phyloP scores from a whole-genome alignment of 2,329 filamentous ascomycete genomes.

The Cytospora mali region DNA sequence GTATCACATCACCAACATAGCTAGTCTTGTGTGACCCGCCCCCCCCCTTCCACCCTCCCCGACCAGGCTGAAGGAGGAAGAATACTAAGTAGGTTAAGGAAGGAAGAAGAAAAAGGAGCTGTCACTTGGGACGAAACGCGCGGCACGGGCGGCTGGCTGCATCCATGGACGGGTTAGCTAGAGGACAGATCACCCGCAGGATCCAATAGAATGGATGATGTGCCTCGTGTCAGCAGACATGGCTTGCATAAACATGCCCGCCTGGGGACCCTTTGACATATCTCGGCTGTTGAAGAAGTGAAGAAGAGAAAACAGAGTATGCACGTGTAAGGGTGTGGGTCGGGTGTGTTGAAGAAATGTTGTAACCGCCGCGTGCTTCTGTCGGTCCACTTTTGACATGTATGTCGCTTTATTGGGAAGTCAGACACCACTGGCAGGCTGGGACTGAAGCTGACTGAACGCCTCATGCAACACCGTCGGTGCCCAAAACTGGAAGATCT shows the following conservation, averaged over 20 bases:
- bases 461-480: neutral
- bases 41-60: too few species aligned
- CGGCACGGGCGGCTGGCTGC: slow-evolving; percentile 1
- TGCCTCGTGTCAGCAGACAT: neutral
- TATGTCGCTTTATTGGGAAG: neutral
- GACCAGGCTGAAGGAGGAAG: too few species aligned
- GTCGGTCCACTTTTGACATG: neutral
- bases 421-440: neutral
- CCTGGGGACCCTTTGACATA: neutral
- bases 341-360: neutral
- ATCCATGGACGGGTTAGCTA: too few species aligned
- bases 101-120: neutral
- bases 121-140: neutral
- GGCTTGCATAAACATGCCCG: neutral
- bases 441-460: neutral
- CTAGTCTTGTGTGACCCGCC: neutral
- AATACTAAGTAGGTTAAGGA: too few species aligned
- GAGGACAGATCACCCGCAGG: slow-evolving; percentile 1
- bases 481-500: neutral
- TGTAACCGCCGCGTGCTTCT: neutral
- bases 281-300: neutral
- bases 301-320: too few species aligned
- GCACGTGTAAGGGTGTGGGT: neutral
- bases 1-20: neutral
- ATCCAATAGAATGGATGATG: neutral